These are phyloP conservation scores for Cajanus cajan DNA, from an alignment of 306 rosid species.

Conservation along the genomic window DNA sequence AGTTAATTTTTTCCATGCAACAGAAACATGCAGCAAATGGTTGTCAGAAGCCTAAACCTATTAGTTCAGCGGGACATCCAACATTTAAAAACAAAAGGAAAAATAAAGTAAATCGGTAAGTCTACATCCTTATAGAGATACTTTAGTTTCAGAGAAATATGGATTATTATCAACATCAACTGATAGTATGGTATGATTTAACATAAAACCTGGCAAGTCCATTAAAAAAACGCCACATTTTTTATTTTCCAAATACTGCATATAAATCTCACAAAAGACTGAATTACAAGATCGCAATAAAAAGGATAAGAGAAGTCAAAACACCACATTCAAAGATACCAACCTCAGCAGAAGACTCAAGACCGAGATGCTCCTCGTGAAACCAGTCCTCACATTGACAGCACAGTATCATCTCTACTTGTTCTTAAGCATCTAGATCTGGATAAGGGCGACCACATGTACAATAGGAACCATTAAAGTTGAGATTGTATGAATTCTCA, in stretches of 20 bases:
- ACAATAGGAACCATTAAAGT: slow-evolving; percentile 90
- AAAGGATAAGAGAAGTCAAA: not conserved
- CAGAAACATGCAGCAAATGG: slow-evolving; percentile 2
- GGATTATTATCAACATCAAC: not conserved
- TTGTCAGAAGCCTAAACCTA: not conserved
- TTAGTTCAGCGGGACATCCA: slow-evolving; percentile 10
- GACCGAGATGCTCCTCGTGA: slow-evolving; percentile 95
- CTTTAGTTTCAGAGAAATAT: not conserved
- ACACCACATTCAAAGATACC: slow-evolving; percentile 26
- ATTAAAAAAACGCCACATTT: not conserved
- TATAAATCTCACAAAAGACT: not conserved
- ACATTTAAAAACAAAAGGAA: not conserved
- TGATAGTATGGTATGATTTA: not conserved
- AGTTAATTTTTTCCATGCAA: not conserved
- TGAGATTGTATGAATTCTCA: slow-evolving; percentile 79
- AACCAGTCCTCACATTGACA: slow-evolving; percentile 98
- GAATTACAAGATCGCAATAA: not conserved
- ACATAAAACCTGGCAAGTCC: not conserved
- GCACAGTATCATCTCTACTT: slow-evolving; percentile 95
- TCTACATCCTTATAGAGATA: not conserved
- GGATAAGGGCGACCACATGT: slow-evolving; percentile 94
- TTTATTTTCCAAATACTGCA: not conserved
- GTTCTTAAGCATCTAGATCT: slow-evolving; percentile 90
- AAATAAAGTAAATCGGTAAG: not conserved
- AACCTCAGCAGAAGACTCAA: slow-evolving; percentile 82